These are phyloP conservation scores for Halophytophthora polymorphica DNA, from an alignment of 352 stramenopile species.

Conservation along the genomic window DNA sequence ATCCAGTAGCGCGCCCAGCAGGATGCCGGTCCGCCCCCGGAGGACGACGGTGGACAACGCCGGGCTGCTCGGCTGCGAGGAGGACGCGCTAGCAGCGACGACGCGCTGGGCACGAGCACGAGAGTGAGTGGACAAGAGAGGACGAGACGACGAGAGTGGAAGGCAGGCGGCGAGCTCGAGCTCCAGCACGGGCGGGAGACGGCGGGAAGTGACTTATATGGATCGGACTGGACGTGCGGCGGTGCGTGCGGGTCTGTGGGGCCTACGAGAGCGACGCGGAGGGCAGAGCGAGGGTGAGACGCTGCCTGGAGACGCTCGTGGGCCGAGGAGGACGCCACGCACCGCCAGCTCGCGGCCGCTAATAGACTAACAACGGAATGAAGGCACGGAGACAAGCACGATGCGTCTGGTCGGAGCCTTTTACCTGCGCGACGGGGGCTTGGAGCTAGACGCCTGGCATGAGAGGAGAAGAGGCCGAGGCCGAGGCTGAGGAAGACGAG, in stretches of 20 bases:
- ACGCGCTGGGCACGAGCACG: no score
- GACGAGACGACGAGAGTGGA: not conserved
- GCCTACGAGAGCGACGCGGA: slow-evolving; percentile 1
- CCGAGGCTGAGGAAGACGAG: no score
- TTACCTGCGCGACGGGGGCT: no score
- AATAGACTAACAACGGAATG: slow-evolving; percentile 36
- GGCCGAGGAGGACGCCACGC: slow-evolving; percentile 13
- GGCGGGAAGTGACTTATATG: slow-evolving; percentile 10
- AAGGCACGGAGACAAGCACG: slow-evolving; percentile 9
- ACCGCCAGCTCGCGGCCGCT: slow-evolving; percentile 22
- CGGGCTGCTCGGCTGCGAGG: no score
- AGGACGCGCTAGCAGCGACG: no score
- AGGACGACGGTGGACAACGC: no score
- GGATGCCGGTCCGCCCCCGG: no score
- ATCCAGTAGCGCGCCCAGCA: slow-evolving; percentile 49
- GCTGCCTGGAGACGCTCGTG: no score
- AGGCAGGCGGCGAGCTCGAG: slow-evolving; percentile 4
- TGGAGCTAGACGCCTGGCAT: no score
- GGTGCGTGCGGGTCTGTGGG: slow-evolving; percentile 1
- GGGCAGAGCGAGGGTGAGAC: slow-evolving; percentile 5
- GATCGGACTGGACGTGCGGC: slow-evolving; percentile 10
- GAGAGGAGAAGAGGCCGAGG: no score
- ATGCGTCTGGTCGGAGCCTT: not conserved
- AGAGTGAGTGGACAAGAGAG: no score
- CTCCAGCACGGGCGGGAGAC: not conserved